phyloP scores from a whole-genome alignment of 2,329 filamentous ascomycete species.

The Alternaria metachromatica region DNA sequence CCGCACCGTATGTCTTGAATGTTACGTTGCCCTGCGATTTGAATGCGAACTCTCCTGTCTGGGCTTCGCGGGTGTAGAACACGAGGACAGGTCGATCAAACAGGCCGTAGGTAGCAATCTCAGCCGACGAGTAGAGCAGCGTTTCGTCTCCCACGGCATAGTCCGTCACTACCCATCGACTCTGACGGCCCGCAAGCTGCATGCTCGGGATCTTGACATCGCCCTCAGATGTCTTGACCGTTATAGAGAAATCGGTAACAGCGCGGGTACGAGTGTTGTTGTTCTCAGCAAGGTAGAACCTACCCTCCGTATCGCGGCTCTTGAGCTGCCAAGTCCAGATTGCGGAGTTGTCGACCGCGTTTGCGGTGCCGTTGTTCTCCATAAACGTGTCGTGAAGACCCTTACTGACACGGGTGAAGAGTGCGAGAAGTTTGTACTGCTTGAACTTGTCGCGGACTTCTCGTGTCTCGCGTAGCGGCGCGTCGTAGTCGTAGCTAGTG shows the following conservation, averaged over 20 bases:
- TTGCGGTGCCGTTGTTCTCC: slow-evolving; percentile 62
- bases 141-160: slow-evolving; percentile 57
- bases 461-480: slow-evolving; percentile 62
- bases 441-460: slow-evolving; percentile 61
- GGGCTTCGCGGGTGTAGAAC: slow-evolving; percentile 58
- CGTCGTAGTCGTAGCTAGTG: slow-evolving; percentile 55
- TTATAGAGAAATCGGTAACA: slow-evolving; percentile 56
- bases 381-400: slow-evolving; percentile 61
- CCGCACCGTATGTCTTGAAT: slow-evolving; percentile 51
- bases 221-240: slow-evolving; percentile 57
- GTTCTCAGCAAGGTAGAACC: slow-evolving; percentile 61
- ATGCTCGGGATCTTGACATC: slow-evolving; percentile 54
- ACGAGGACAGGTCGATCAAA: slow-evolving; percentile 58
- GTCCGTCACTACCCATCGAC: slow-evolving; percentile 63
- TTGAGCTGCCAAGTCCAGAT: slow-evolving; percentile 61
- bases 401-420: slow-evolving; percentile 61
- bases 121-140: slow-evolving; percentile 60
- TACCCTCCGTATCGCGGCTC: slow-evolving; percentile 58
- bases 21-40: slow-evolving; percentile 49
- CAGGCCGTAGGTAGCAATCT: slow-evolving; percentile 58
- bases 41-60: slow-evolving; percentile 60
- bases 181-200: slow-evolving; percentile 60
- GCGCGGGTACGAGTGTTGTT: slow-evolving; percentile 53
- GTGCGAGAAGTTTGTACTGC: slow-evolving; percentile 61
- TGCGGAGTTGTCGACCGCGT: slow-evolving; percentile 47